A percentile compares a stretch with the other conserved stretches of the same genome.
These are phyloP conservation scores for Xylaria sp. DNA, from an alignment of 2,329 filamentous ascomycete species.

Conservation along the genomic window DNA sequence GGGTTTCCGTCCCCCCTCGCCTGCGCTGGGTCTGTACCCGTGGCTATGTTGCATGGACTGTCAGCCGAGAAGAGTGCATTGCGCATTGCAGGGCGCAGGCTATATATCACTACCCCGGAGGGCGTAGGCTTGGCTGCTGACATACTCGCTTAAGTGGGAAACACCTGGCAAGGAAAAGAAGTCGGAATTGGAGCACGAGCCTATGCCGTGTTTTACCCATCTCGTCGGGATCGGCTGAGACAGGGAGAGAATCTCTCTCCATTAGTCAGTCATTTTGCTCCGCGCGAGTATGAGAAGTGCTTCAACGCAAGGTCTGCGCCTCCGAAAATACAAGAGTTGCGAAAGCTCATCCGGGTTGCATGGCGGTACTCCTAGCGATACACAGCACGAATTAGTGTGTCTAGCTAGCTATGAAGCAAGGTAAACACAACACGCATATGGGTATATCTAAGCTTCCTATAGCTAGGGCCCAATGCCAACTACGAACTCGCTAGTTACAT, in stretches of 20 bases:
- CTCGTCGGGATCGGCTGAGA: neutral
- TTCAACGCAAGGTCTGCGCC: too few relatives aligned
- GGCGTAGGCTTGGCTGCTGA: neutral
- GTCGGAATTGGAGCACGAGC: neutral
- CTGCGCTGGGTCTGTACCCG: too few relatives aligned
- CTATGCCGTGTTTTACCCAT: neutral
- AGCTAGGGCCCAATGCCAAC: neutral
- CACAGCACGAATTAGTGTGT: neutral
- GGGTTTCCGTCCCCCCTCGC: too few relatives aligned
- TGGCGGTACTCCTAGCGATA: neutral
- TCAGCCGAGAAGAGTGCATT: neutral
- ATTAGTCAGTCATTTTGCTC: too few relatives aligned
- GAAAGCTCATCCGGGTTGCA: neutral
- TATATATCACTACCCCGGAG: too few relatives aligned
- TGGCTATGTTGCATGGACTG: neutral
- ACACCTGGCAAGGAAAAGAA: neutral
- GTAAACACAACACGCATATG: neutral
- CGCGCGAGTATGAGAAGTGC: neutral
- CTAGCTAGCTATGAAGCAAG: neutral
- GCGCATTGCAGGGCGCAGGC: neutral
- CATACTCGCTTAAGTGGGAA: neutral
- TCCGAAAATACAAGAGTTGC: neutral
- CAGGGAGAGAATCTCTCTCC: too few relatives aligned
- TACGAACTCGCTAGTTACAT: neutral
- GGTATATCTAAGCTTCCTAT: neutral